Base-by-base conservation (phyloP, 2,329 filamentous ascomycete species). In the Trichoderma sp. region DNA sequence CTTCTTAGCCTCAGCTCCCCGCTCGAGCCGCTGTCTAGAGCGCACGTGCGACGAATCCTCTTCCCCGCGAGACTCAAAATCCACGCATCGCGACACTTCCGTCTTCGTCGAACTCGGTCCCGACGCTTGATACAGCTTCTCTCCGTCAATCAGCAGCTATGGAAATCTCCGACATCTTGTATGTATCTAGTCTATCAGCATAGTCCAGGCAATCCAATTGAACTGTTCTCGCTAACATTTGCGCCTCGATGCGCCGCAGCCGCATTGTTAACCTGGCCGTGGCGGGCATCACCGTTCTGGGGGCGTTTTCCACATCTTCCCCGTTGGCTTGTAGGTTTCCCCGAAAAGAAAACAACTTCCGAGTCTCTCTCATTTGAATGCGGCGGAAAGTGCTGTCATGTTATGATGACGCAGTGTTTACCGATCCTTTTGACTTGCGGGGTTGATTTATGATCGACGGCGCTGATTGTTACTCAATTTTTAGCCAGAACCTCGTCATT, bases 221-320 rank as follows among this genome's bases (percentile, higher is more conserved):
- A 63, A 27, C 35, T 3, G 6, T 60, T 4, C 14, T 66, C 27
- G 31, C 60, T 77, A 71, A 72, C 77, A 62, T 56, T 31, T 68
- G 64, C 64, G 71, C 64, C 38, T 60, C 35, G 33, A 53, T 18
- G 63, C 64, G 38, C 50, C 80, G 76, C 84, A 98, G 97, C 88
- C 97, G 97, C 83, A 91, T 98, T 83, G 94, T 97, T 84, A 99
- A 99, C 89, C 89, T 99, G 85, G 94, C 88, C 81, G 92, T 97
- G 78, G 97, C 93, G 81, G 93, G 93, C 79, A 90, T 98, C 79
- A 97, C 98, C 91, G 88, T 97, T 65, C 88, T 98, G 65, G 96
- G 95, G 96, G 95, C 81, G 89, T 95, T 81, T 88, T 88, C 77
- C 91, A 94, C 82, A 92, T 95, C 86, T 93, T 94, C 83, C 82